Base-by-base conservation (phyloP, 352 stramenopile species). In the Lagenidium giganteum region DNA sequence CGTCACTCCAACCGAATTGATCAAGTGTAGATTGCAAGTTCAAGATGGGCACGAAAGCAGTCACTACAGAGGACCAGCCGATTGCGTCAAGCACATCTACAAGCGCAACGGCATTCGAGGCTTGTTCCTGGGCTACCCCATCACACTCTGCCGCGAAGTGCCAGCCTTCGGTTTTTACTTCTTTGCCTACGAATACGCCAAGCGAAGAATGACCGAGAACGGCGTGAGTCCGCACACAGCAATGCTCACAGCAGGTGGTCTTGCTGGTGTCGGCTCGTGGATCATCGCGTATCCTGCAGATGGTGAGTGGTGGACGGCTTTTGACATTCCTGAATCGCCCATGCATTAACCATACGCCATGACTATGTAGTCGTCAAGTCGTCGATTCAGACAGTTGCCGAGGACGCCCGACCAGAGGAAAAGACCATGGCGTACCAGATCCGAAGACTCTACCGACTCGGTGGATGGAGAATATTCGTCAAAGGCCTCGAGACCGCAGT, bases 91-190 rank as follows among this genome's bases (percentile, higher is more conserved):
- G 42, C 73, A 90, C 33, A 84, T 94, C 42, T 77, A 77, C 54
- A 67, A 70, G 34, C 59, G 52, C 28, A 61, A 68, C 28, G 82
- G 82, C 4, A 48, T 80, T 14, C 47, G 66, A 21, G 82, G 79
- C 5, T 56, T 92, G 5, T 92, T 88, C 41, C 59, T 86, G 9
- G 82, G 82, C 6, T 89, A 87, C 44, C 72, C 62, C 11, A 67
- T 82, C 40, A 94, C 82, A 16, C 38, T 90, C 30, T 80, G 69
- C 43, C 75, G 82, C 12, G 82, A 94, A 33, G 67, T 88, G n/a
- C 75, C 75, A 6, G 85, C 82, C 9, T 94, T 89, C 37, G 79
- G 69, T 3, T 76, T 89, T 45, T 94, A 94, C 57, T 94, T 92
- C 55, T 80, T 55, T 45, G 60, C 79, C 18, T 94, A 94, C 61